Evolutionary conservation across 164 flowering plant species (phyloP).

Genomic region (Dillenia turbinata): DNA sequence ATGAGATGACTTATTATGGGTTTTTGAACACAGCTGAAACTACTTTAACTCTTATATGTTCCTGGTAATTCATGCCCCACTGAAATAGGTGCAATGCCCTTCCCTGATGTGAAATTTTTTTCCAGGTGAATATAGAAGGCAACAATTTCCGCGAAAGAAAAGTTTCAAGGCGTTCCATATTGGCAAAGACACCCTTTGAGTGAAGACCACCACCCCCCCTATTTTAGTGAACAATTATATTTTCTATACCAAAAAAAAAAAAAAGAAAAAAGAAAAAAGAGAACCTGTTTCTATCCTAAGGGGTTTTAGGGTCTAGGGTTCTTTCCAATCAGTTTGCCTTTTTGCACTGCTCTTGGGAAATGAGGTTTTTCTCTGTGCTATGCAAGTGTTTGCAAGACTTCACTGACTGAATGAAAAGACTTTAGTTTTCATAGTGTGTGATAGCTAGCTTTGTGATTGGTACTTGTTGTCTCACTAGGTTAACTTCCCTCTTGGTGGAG

Average conservation of each 20-base stretch:
- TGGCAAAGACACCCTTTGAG: conserved; percentile 25
- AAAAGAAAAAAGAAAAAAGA: too few species aligned
- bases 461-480: background rate
- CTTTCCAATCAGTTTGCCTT: conserved; percentile 15
- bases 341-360: conserved; percentile 22
- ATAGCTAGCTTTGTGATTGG: background rate
- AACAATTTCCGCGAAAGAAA: conserved; percentile 32
- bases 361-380: conserved; percentile 6
- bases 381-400: background rate
- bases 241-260: background rate
- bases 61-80: conserved; percentile 10
- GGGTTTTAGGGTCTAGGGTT: conserved; percentile 11
- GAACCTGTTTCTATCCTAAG: conserved; percentile 2
- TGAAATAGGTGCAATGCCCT: conserved; percentile 15
- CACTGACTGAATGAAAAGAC: too few species aligned
- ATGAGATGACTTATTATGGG: too few species aligned
- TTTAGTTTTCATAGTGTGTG: background rate
- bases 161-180: conserved; percentile 28
- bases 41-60: background rate
- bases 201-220: background rate
- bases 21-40: too few species aligned
- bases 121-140: conserved; percentile 38
- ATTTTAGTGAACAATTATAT: background rate
- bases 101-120: conserved; percentile 6
- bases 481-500: background rate